Evolutionary conservation across 179 eudicot genomes (phyloP).

Genomic region (Camellia oleifera): DNA sequence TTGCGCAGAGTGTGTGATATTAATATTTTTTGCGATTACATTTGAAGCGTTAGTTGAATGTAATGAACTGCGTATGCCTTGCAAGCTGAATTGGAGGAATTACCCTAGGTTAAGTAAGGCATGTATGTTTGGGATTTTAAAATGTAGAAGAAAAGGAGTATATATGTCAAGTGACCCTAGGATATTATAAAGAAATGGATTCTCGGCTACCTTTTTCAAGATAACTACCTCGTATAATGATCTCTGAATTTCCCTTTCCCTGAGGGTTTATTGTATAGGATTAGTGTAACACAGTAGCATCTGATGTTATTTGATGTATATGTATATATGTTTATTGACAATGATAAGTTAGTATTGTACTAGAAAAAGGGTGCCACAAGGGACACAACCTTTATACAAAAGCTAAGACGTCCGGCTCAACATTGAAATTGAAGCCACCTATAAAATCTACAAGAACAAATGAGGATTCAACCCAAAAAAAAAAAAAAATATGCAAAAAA

Average conservation of each 20-base stretch:
- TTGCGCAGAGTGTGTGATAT: not conserved
- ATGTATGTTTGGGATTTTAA: not conserved
- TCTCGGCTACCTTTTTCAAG: not conserved
- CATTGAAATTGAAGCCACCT: too few species aligned
- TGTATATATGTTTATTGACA: too few species aligned
- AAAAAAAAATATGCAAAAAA: too few species aligned
- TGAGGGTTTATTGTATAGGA: not conserved
- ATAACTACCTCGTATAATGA: not conserved
- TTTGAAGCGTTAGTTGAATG: not conserved
- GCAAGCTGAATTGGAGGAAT: not conserved
- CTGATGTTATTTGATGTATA: constrained; percentile 4
- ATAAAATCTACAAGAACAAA: too few species aligned
- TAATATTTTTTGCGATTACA: not conserved
- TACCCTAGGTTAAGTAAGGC: not conserved
- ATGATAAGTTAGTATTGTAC: too few species aligned
- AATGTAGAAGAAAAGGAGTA: not conserved
- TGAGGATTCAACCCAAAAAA: too few species aligned
- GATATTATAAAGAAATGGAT: not conserved
- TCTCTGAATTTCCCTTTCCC: not conserved
- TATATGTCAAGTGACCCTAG: not conserved
- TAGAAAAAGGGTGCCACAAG: too few species aligned
- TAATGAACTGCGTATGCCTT: not conserved
- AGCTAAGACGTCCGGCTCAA: too few species aligned
- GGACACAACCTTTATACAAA: too few species aligned
- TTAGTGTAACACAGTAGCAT: not conserved